Conservation (phyloP, 2,329 filamentous ascomycete genomes). For the Pleurostoma richardsiae region DNA sequence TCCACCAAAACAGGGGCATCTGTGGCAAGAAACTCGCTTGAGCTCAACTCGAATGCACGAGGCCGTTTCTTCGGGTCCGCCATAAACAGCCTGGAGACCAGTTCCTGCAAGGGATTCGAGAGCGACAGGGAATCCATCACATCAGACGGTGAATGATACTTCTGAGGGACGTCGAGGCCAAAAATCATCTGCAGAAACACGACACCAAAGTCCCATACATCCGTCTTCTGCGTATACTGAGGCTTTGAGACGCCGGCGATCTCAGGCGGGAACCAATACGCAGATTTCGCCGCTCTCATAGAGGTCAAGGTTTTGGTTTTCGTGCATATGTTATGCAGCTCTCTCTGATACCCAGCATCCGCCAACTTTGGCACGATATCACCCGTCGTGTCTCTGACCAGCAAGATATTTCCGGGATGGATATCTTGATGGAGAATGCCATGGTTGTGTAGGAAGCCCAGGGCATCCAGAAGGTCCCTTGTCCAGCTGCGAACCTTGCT, state of each 20-base stretch:
- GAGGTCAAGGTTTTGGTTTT: constrained; percentile 47
- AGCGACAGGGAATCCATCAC: constrained; percentile 67
- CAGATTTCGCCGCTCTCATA: constrained; percentile 61
- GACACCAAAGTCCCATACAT: constrained; percentile 93
- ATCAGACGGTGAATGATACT: constrained; percentile 72
- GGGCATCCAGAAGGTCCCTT: constrained; percentile 82
- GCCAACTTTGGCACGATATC: constrained; percentile 70
- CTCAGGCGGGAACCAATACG: constrained; percentile 81
- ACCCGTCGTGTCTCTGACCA: constrained; percentile 65
- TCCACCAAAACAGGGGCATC: constrained; percentile 55
- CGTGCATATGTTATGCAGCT: constrained; percentile 57
- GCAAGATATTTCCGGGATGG: constrained; percentile 72
- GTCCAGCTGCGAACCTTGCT: constrained; percentile 82
- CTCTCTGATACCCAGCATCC: constrained; percentile 66
- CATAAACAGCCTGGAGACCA: constrained; percentile 81
- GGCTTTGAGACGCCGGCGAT: constrained; percentile 57
- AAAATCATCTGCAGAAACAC: constrained; percentile 93
- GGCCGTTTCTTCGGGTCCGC: constrained; percentile 78
- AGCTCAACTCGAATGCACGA: constrained; percentile 69
- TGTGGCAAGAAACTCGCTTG: constrained; percentile 62
- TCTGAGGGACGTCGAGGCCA: constrained; percentile 69
- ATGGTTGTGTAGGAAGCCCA: constrained; percentile 82
- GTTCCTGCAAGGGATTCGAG: constrained; percentile 70
- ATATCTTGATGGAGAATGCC: constrained; percentile 81
- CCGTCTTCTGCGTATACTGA: constrained; percentile 71